phyloP scores from a whole-genome alignment of 2,329 filamentous ascomycete species.

The Pseudocercospora macadamiae region DNA sequence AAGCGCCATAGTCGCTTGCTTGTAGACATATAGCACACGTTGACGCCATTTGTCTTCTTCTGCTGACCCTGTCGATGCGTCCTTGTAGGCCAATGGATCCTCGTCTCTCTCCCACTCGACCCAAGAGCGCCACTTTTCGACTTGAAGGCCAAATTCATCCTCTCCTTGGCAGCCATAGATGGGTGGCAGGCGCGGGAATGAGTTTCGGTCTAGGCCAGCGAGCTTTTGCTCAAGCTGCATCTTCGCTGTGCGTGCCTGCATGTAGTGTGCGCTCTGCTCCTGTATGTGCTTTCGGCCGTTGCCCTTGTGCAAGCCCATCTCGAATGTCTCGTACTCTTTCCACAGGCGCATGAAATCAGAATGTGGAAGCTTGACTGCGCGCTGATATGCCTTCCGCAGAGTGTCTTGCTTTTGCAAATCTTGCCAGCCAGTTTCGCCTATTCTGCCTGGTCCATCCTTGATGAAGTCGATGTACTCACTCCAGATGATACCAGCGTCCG shows the following conservation, averaged over 20 bases:
- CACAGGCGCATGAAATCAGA: constrained; percentile 80
- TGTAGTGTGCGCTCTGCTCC: constrained; percentile 88
- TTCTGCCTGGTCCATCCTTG: constrained; percentile 76
- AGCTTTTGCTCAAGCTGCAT: constrained; percentile 90
- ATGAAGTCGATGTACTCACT: constrained; percentile 93
- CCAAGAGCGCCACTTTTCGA: constrained; percentile 91
- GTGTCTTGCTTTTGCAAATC: constrained; percentile 98
- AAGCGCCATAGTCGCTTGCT: constrained; percentile 88
- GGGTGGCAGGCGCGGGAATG: constrained; percentile 79
- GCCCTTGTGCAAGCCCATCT: constrained; percentile 89
- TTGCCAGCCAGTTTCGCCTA: constrained; percentile 87
- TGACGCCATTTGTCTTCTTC: constrained; percentile 79
- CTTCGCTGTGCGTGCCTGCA: constrained; percentile 91
- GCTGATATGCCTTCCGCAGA: constrained; percentile 88
- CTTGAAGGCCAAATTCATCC: constrained; percentile 79
- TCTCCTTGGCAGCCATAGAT: constrained; percentile 85
- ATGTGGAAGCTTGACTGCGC: constrained; percentile 84
- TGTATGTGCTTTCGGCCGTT: constrained; percentile 93
- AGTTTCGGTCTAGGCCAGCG: constrained; percentile 72
- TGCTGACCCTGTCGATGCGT: constrained; percentile 44
- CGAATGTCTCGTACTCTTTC: constrained; percentile 98
- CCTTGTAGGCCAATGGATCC: constrained; percentile 82
- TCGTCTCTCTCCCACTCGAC: constrained; percentile 86
- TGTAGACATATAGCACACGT: constrained; percentile 86
- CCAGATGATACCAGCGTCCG: constrained; percentile 88